phyloP scores from a whole-genome alignment of 2,329 filamentous ascomycete genomes.

The Corinectria fuckeliana region DNA sequence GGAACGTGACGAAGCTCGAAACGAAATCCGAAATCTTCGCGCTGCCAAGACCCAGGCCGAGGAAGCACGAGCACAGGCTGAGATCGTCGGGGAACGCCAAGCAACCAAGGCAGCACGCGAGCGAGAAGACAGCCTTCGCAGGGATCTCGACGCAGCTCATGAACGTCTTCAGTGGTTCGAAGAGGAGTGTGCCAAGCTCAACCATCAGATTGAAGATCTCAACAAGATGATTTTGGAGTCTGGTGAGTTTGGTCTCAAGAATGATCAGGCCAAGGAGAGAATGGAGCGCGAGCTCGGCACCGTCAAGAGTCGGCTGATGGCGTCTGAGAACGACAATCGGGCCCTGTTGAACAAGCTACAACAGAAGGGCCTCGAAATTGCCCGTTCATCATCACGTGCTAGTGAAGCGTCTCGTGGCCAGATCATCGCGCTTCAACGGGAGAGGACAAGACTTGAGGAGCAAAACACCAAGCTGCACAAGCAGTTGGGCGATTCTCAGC shows the following conservation, averaged over 20 bases:
- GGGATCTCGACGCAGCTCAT: conserved; percentile 81
- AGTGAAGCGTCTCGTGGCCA: conserved; percentile 83
- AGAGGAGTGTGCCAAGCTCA: conserved; percentile 76
- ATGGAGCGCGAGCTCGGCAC: conserved; percentile 90
- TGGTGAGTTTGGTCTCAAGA: conserved; percentile 85
- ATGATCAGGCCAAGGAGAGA: conserved; percentile 93
- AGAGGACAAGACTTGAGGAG: conserved; percentile 84
- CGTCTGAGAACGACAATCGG: conserved; percentile 95
- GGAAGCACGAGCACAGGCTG: conserved; percentile 82
- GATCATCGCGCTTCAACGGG: conserved; percentile 76
- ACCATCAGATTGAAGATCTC: conserved; percentile 81
- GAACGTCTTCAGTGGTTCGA: conserved; percentile 81
- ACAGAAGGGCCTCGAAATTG: conserved; percentile 96
- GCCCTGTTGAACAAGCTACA: conserved; percentile 96
- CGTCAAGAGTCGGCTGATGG: conserved; percentile 84
- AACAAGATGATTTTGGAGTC: conserved; percentile 89
- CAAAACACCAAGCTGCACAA: conserved; percentile 81
- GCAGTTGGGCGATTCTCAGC: conserved; percentile 84
- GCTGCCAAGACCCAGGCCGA: conserved; percentile 86
- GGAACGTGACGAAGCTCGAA: conserved; percentile 87
- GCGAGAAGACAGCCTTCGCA: conserved; percentile 76
- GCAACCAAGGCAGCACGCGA: conserved; percentile 81
- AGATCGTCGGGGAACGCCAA: conserved; percentile 79
- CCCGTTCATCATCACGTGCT: conserved; percentile 84
- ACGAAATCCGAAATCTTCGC: conserved; percentile 81